Percentiles rank a stretch among this genome's conserved stretches.
Conservation (phyloP, 176 grass and related monocot species). For the Musa itinerans region DNA sequence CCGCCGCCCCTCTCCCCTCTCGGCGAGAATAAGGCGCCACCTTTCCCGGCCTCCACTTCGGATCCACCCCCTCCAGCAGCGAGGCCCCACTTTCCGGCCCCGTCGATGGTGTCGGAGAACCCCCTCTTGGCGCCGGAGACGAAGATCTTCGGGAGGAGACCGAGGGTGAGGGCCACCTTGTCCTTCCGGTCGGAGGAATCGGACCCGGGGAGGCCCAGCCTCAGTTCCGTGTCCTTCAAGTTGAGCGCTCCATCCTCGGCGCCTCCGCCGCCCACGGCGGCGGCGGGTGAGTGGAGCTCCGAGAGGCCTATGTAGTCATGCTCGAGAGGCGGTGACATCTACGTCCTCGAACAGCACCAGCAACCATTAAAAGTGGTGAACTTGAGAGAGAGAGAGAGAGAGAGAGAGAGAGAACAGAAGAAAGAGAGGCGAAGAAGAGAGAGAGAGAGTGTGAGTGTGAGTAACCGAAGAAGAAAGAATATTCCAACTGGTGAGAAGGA, state of each 20-base stretch:
- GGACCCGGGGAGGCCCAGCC: slow-evolving; percentile 72
- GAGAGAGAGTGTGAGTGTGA: no score
- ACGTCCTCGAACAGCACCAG: neutral
- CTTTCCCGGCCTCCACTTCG: neutral
- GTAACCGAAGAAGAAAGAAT: neutral
- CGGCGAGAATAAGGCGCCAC: slow-evolving; percentile 12
- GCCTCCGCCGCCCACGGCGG: neutral
- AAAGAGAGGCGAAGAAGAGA: neutral
- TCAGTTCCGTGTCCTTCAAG: slow-evolving; percentile 83
- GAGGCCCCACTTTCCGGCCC: slow-evolving; percentile 20
- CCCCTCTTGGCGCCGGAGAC: slow-evolving; percentile 56
- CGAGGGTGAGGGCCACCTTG: slow-evolving; percentile 34
- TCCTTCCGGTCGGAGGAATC: slow-evolving; percentile 32
- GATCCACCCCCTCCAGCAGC: neutral
- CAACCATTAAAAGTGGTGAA: neutral
- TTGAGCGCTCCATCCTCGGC: slow-evolving; percentile 19
- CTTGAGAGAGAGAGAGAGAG: neutral
- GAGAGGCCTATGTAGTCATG: slow-evolving; percentile 90
- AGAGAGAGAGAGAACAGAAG: neutral
- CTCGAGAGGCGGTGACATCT: slow-evolving; percentile 86
- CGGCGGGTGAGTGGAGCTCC: slow-evolving; percentile 16
- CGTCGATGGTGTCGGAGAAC: slow-evolving; percentile 48
- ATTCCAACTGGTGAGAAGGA: neutral
- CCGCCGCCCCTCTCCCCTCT: neutral
- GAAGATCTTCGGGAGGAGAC: slow-evolving; percentile 68